These are phyloP conservation scores for Hericium rajendrae DNA, from an alignment of 768 basidiomycete genomes.

Conservation along the genomic window DNA sequence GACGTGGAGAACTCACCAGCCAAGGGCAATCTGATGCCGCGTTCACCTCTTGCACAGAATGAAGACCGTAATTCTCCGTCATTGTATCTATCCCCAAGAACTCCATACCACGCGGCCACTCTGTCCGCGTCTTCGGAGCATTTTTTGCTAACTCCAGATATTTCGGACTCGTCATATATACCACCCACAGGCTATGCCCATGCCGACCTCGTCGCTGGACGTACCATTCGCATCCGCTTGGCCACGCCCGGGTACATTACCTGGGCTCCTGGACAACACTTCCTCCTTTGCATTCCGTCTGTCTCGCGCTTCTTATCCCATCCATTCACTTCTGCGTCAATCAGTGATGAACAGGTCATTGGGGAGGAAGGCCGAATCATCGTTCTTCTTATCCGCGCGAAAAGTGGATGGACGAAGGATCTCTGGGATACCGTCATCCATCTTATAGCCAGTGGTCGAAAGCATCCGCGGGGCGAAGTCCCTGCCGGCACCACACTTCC, in stretches of 20 bases:
- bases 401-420: slow-evolving; percentile 57
- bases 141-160: slow-evolving; percentile 6
- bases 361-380: slow-evolving; percentile 44
- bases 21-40: not conserved
- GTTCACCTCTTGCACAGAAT: not conserved
- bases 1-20: slow-evolving; percentile 1
- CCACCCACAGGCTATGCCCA: slow-evolving; percentile 64
- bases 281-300: slow-evolving; percentile 57
- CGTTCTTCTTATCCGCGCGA: slow-evolving; percentile 58
- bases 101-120: not conserved
- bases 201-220: slow-evolving; percentile 59
- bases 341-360: slow-evolving; percentile 39
- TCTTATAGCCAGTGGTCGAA: slow-evolving; percentile 24
- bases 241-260: slow-evolving; percentile 42
- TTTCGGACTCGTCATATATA: slow-evolving; percentile 20
- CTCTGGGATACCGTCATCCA: slow-evolving; percentile 48
- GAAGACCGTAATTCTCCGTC: slow-evolving; percentile 1
- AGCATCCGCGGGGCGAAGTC: slow-evolving; percentile 22
- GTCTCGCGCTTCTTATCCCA: slow-evolving; percentile 54
- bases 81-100: not conserved
- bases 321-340: slow-evolving; percentile 63
- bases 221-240: slow-evolving; percentile 59
- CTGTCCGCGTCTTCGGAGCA: slow-evolving; percentile 1
- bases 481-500: slow-evolving; percentile 26
- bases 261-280: slow-evolving; percentile 77